Conservation (phyloP, 345 rosid species). For the Acer yangbiense region DNA sequence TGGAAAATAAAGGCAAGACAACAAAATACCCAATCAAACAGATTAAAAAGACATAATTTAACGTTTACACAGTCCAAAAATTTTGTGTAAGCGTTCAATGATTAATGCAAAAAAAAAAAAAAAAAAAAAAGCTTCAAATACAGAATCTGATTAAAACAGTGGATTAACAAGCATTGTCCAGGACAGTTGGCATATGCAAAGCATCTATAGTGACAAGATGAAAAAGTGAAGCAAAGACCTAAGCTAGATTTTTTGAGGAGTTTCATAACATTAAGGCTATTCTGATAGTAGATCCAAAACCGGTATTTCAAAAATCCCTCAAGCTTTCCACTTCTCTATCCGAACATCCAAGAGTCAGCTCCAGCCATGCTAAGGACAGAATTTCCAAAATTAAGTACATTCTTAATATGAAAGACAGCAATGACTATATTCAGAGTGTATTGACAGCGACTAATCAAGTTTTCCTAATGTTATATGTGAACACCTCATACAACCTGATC, state of each 20-base stretch:
- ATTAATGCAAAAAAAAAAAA: background rate
- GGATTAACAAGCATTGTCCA: background rate
- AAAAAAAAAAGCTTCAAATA: background rate
- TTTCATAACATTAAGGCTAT: background rate
- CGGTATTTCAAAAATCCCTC: conserved; percentile 3
- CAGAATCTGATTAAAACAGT: background rate
- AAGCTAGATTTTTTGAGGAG: background rate
- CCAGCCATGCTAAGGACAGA: background rate
- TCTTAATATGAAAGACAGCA: background rate
- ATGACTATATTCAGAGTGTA: background rate
- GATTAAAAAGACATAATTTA: background rate
- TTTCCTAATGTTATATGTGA: background rate
- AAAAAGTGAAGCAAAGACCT: background rate
- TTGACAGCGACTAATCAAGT: background rate
- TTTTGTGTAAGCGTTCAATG: background rate
- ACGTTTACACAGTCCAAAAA: background rate
- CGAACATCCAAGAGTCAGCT: conserved; percentile 7
- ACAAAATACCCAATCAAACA: background rate
- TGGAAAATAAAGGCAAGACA: background rate
- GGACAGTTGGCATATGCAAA: background rate
- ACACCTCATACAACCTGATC: conserved; percentile 10
- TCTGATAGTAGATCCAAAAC: background rate
- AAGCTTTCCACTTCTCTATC: background rate
- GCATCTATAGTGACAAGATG: no score
- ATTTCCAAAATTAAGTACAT: background rate